These are phyloP conservation scores for Hippophae rhamnoides DNA, from an alignment of 306 rosid species.

Conservation along the genomic window DNA sequence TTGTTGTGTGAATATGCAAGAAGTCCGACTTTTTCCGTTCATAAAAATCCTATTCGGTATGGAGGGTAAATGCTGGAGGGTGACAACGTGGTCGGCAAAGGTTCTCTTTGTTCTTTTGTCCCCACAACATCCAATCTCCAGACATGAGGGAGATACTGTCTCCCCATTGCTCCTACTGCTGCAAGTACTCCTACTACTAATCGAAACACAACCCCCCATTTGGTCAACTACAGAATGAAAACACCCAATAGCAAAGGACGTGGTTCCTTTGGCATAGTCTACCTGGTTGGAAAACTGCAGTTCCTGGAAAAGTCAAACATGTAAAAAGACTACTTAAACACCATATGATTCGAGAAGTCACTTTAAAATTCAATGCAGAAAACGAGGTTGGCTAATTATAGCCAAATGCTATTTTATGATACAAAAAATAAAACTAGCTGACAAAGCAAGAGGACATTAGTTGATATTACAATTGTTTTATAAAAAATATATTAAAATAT, in stretches of 20 bases:
- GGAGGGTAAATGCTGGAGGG: constrained; percentile 55
- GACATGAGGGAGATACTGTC: constrained; percentile 40
- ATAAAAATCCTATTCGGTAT: constrained; percentile 62
- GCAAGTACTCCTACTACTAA: constrained; percentile 63
- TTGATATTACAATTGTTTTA: constrained; percentile 29
- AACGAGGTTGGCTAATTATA: constrained; percentile 20
- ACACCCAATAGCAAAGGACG: constrained; percentile 20
- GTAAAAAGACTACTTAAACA: constrained; percentile 23
- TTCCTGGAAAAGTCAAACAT: constrained; percentile 28
- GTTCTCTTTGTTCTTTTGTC: constrained; percentile 62
- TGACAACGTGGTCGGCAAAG: constrained; percentile 55
- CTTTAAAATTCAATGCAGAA: constrained; percentile 31
- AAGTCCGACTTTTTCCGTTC: constrained; percentile 71
- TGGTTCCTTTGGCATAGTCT: no score
- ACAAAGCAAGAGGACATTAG: constrained; percentile 33
- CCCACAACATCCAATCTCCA: constrained; percentile 24
- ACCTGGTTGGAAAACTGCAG: no score
- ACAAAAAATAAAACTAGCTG: constrained; percentile 35
- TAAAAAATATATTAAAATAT: constrained; percentile 15
- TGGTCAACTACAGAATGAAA: constrained; percentile 41
- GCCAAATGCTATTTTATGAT: constrained; percentile 33
- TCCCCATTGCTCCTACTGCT: constrained; percentile 83
- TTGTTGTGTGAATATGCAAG: constrained; percentile 86
- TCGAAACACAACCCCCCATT: constrained; percentile 92
- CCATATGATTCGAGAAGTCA: constrained; percentile 28